phyloP scores from a whole-genome alignment of 1,284 basidiomycete species.

The Neolentinus lepideus region DNA sequence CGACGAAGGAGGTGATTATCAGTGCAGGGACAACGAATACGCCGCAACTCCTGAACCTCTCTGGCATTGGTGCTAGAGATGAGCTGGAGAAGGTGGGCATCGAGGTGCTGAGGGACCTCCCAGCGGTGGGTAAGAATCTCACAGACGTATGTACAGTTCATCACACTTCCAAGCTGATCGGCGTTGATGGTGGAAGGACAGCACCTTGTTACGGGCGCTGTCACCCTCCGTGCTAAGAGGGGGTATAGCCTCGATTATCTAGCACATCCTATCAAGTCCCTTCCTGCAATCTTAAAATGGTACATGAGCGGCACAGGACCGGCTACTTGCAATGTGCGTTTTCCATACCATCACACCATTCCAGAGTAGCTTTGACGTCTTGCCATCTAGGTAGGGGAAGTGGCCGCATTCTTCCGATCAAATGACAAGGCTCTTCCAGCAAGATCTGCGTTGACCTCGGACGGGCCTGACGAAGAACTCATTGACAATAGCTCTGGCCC shows the following conservation, averaged over 20 bases:
- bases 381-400: conserved; percentile 41
- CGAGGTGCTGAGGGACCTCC: conserved; percentile 8
- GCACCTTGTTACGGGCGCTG: conserved; percentile 1
- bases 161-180: no score
- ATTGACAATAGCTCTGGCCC: conserved; percentile 48
- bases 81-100: conserved; percentile 10
- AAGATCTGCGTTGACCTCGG: neutral
- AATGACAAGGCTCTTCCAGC: conserved; percentile 47
- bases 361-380: neutral
- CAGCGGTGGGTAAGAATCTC: conserved; percentile 12
- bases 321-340: conserved; percentile 9
- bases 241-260: conserved; percentile 1
- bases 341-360: conserved; percentile 3
- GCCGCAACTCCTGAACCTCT: conserved; percentile 9
- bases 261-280: neutral
- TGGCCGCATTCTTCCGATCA: conserved; percentile 49
- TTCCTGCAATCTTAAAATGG: neutral
- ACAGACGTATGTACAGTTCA: no score
- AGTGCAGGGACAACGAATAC: conserved; percentile 12
- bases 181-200: neutral
- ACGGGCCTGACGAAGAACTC: conserved; percentile 20
- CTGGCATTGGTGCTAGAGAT: conserved; percentile 10
- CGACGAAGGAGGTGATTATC: conserved; percentile 12
- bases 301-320: neutral
- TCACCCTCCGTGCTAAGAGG: conserved; percentile 2